phyloP scores from a whole-genome alignment of 805 yeast genomes.

The Cyberlindnera maritima region DNA sequence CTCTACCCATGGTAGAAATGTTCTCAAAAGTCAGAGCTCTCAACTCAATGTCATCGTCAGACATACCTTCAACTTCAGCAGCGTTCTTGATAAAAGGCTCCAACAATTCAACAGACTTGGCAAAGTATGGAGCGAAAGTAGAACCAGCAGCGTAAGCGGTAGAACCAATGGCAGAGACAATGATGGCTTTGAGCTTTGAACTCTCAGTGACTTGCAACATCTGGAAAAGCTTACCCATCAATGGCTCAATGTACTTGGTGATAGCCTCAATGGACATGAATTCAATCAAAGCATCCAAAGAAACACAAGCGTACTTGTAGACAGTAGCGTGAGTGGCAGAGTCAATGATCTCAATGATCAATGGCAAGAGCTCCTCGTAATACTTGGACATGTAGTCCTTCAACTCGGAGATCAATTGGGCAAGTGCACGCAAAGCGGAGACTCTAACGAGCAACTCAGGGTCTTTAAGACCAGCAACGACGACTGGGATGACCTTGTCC shows the following conservation, averaged over 20 bases:
- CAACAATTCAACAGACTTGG: slow-evolving; percentile 72
- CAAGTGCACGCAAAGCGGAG: slow-evolving; percentile 80
- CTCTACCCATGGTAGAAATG: slow-evolving; percentile 91
- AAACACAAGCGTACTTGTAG: slow-evolving; percentile 86
- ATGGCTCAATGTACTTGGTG: slow-evolving; percentile 75
- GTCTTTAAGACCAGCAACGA: slow-evolving; percentile 78
- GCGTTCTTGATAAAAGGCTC: slow-evolving; percentile 77
- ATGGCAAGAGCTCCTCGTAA: slow-evolving; percentile 80
- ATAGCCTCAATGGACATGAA: slow-evolving; percentile 87
- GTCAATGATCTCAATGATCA: slow-evolving; percentile 84
- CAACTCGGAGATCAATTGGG: slow-evolving; percentile 76
- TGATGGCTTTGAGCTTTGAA: slow-evolving; percentile 66
- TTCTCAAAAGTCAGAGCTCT: slow-evolving; percentile 92
- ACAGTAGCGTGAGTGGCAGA: slow-evolving; percentile 78
- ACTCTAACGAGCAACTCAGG: slow-evolving; percentile 70
- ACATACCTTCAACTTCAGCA: slow-evolving; percentile 68
- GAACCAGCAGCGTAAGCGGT: slow-evolving; percentile 95
- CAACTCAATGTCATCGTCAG: slow-evolving; percentile 87
- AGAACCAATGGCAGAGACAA: slow-evolving; percentile 95
- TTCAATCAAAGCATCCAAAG: slow-evolving; percentile 89
- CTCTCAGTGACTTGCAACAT: slow-evolving; percentile 79
- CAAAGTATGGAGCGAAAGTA: slow-evolving; percentile 81
- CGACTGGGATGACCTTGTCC: slow-evolving; percentile 65
- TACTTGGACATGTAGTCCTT: slow-evolving; percentile 82
- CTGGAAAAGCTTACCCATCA: slow-evolving; percentile 84